These are phyloP conservation scores for Ceratocystis cubensis DNA, from an alignment of 2,329 filamentous ascomycete species.

Conservation along the genomic window DNA sequence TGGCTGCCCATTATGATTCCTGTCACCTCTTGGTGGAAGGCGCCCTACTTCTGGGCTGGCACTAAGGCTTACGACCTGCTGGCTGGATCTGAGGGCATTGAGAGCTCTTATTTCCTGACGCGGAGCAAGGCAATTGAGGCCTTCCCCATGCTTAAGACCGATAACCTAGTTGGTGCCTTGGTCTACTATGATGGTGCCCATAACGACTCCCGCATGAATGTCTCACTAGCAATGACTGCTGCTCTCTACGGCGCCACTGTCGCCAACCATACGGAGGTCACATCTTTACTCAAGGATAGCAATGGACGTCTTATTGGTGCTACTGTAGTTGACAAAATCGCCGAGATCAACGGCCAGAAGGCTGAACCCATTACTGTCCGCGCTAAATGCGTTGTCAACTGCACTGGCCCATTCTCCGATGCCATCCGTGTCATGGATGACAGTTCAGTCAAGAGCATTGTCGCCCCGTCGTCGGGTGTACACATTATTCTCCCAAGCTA, in stretches of 20 bases:
- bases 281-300: constrained; percentile 59
- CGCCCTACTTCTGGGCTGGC: constrained; percentile 63
- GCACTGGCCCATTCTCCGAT: constrained; percentile 79
- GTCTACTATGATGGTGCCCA: constrained; percentile 89
- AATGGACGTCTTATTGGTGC: constrained; percentile 63
- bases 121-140: constrained; percentile 75
- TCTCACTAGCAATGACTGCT: constrained; percentile 75
- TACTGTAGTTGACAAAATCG: constrained; percentile 56
- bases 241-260: constrained; percentile 76
- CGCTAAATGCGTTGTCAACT: constrained; percentile 75
- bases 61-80: constrained; percentile 77
- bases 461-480: constrained; percentile 72
- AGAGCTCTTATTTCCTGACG: constrained; percentile 78
- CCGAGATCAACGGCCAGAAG: constrained; percentile 47
- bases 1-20: constrained; percentile 69
- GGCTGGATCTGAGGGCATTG: constrained; percentile 75
- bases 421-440: constrained; percentile 78
- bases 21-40: constrained; percentile 64
- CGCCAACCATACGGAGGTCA: constrained; percentile 74
- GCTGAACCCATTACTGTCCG: constrained; percentile 55
- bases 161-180: constrained; percentile 64
- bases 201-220: constrained; percentile 88
- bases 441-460: constrained; percentile 57
- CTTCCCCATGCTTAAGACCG: constrained; percentile 78
- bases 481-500: constrained; percentile 81